Base-by-base conservation (phyloP, 2,329 filamentous ascomycete genomes). In the Botrytis cinerea region DNA sequence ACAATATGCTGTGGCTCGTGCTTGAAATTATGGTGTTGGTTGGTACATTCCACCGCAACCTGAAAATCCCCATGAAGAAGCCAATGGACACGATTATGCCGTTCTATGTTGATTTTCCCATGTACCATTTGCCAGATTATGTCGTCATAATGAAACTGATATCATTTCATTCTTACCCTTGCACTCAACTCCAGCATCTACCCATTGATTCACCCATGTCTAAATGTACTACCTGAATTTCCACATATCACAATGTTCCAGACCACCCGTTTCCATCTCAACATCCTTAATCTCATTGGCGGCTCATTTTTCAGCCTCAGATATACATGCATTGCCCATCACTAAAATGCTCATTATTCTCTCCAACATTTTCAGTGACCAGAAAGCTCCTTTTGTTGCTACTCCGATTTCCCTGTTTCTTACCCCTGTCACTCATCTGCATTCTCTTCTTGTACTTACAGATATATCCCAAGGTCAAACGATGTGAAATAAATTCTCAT, bases 11-110 rank as follows among this genome's bases (percentile, higher is more conserved):
- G n/a, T 69, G 48, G 48, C 48, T 57, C 48, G 40, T 57, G n/a
- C 51, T 69, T 69, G 66, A 57, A 38, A 57, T 57, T 69, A 57
- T 43, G 35, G 66, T 69, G 20, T n/a, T 14, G 66, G 54, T 43
- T 69, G 66, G 38, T 22, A 57, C 18, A 20, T 69, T 57, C 28
- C n/a, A 69, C 48, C 48, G 35, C 43, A 45, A 32, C n/a, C 35
- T 69, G 35, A 57, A 43, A n/a, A 54, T 57, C 38, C 9, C 40
- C 38, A 59, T 57, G 46, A 51, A 40, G 48, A 68, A 57, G 46
- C 48, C 51, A 69, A 69, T 43, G 48, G 48, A 69, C n/a, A 57
- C n/a, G 18, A 69, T 69, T 32, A 69, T 57, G n/a, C 66, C 38
- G 45, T 57, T n/a, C 66, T 38, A 32, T 57, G 48, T 32, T 57